Evolutionary conservation across 148 eudicot genomes (phyloP), one percentile per base, ranked within the genome.

Genomic region (Simmondsia chinensis): DNA sequence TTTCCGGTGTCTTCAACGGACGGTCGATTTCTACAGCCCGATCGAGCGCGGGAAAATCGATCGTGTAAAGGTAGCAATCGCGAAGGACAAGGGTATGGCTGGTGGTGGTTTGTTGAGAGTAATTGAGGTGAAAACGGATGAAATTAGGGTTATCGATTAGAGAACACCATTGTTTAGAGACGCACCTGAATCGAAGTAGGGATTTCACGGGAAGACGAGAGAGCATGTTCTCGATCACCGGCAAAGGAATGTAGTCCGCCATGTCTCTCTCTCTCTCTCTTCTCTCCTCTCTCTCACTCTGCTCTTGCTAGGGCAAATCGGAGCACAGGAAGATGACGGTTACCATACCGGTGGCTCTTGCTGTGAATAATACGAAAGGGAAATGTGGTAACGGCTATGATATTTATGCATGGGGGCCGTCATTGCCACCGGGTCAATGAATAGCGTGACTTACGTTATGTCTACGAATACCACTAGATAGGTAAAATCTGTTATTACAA

Each of bases 91-190:
- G 20, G 12, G 53, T 23, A 18, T 51, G 62, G 20, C 59, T 41
- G 5, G 45, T 2, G 19, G 20, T 16, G 29, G 12, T 39, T 22
- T 20, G 15, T 9, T 23, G 56, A 24, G 50, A 47, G 12, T 15
- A 9, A 4, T 56, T 21, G 29, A 74, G 55, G 48, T 79, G 81
- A 43, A 56, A 20, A 23, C 66, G 62, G 32, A 71, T 35, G 42
- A 79, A 79, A 12, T 35, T 22, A 2, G 66, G 54, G 27, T 33
- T 35, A 5, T 73, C 60, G 32, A 79, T 79, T 7, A 59, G 14
- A 16, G 33, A 41, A 4, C 31, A 4, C 71, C 71, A 59, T 47
- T 39, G 28, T 44, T 65, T 65, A 0, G 63, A 58, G n/a, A 49
- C 49, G 17, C 56, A 59, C 16, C 46, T 33, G 20, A 41, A 53